Evolutionary conservation across 2,329 filamentous ascomycete species (phyloP), one percentile per base, ranked within the genome.

Genomic region (Ustulina deusta): DNA sequence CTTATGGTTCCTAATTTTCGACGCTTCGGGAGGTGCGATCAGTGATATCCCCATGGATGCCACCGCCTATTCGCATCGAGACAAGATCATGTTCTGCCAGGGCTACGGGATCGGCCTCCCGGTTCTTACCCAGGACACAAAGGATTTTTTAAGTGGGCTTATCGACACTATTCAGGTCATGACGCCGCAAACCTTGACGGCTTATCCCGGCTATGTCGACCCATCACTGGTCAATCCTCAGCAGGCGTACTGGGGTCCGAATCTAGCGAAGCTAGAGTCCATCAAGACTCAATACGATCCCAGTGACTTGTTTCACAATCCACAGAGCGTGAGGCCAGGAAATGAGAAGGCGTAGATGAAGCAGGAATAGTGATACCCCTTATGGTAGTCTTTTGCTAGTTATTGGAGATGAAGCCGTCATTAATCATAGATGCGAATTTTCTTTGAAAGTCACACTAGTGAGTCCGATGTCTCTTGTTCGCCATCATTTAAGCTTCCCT

Each of bases 151-250:
- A 44, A 78, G 81, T 17, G 84, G 83, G 6, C 79, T 91, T 52
- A 84, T 88, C 73, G 68, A 78, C 13, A 79, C 72, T 32, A 81
- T 87, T 42, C 74, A 76, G 40, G 72, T 73, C 4, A 76, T 80
- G 5, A 79, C 81, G 11, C 75, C 79, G 1, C 75, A 79, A 2
- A 79, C 79, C 0, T 77, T 82, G 52, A 85, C 84, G 11, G 85
- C 87, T 0, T 91, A 91, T 75, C 84, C 89, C 0, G 89, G 89
- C 1, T 91, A 91, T 70, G 84, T 91, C 2, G 88, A 91, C 73
- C 83, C 83, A 1, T 76, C 76, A 4, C 74, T 90, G 38, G 65
- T 75, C n/a, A 75, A 82, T 42, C 81, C 82, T 9, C 85, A 87
- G 72, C 71, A 78, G 61, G 80, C 82, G 9, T 90, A 90, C 73